Evolutionary conservation across 768 basidiomycete species (phyloP).

Genomic region (Boletus tomentosulus): DNA sequence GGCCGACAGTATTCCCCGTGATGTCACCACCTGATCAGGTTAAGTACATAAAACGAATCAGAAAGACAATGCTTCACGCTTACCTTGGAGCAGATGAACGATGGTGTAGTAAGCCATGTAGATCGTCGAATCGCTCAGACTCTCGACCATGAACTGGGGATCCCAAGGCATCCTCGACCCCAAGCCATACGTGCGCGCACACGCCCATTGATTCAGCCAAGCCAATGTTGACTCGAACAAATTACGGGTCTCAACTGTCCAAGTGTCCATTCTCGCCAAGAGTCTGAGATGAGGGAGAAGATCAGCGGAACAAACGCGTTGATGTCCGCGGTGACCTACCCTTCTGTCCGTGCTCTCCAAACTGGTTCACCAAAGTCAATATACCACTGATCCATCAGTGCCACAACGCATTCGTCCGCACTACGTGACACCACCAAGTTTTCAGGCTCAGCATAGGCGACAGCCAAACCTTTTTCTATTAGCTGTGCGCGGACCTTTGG

Average conservation of each 20-base stretch:
- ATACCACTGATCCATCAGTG: conserved; percentile 99
- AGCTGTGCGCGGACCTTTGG: conserved; percentile 79
- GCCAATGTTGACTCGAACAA: conserved; percentile 86
- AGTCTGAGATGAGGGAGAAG: conserved; percentile 43
- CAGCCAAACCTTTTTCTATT: conserved; percentile 73
- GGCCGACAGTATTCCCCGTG: conserved; percentile 75
- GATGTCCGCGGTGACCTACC: conserved; percentile 37
- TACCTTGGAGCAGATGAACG: conserved; percentile 85
- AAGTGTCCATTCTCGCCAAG: conserved; percentile 83
- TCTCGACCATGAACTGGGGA: conserved; percentile 92
- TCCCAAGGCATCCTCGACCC: conserved; percentile 98
- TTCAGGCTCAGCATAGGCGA: conserved; percentile 95
- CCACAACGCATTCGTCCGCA: conserved; percentile 97
- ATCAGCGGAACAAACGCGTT: conserved; percentile 1
- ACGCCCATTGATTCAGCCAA: conserved; percentile 99
- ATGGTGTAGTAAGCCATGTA: conserved; percentile 99
- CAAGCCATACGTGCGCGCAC: conserved; percentile 95
- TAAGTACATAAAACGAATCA: conserved; percentile 3
- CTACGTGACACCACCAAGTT: conserved; percentile 84
- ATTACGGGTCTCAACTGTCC: conserved; percentile 87
- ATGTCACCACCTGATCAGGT: conserved; percentile 55
- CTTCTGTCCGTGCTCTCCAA: conserved; percentile 87
- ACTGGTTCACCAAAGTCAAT: conserved; percentile 88
- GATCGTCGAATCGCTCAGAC: conserved; percentile 94
- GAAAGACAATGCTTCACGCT: conserved; percentile 13